Evolutionary conservation across 768 basidiomycete species (phyloP).

Genomic region (Termitomyces sp.): DNA sequence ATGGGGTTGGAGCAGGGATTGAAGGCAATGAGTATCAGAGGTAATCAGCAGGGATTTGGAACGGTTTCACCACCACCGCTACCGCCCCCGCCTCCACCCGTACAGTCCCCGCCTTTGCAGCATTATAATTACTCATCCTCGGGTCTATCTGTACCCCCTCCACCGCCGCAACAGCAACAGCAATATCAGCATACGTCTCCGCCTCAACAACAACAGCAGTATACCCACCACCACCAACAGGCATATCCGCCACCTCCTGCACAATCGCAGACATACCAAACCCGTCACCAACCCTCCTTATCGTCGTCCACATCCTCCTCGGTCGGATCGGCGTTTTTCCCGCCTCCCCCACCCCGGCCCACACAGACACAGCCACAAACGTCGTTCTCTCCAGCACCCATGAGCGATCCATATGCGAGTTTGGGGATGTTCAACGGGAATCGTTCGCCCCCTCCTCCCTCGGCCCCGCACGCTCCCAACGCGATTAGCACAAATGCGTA

Average conservation of each 20-base stretch:
- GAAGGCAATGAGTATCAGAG: constrained; percentile 10
- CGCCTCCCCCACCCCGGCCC: constrained; percentile 13
- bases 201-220: constrained; percentile 15
- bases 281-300: constrained; percentile 15
- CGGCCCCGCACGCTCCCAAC: background rate
- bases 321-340: background rate
- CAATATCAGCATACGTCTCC: constrained; percentile 16
- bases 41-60: constrained; percentile 15
- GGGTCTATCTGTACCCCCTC: constrained; percentile 13
- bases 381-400: background rate
- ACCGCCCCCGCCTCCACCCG: constrained; percentile 11
- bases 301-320: constrained; percentile 14
- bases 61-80: constrained; percentile 15
- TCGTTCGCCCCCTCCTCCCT: background rate
- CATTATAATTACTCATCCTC: constrained; percentile 13
- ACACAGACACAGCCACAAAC: constrained; percentile 16
- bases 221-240: background rate
- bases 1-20: constrained; percentile 7
- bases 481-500: background rate
- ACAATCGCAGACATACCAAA: background rate
- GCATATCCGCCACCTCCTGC: background rate
- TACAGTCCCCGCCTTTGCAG: constrained; percentile 7
- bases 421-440: constrained; percentile 27
- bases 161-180: constrained; percentile 16
- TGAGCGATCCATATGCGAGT: constrained; percentile 32